Percentiles rank a stretch among this genome's conserved stretches.
phyloP scores from a whole-genome alignment of 78 protist species.

The Tieghemostelium lacteum region DNA sequence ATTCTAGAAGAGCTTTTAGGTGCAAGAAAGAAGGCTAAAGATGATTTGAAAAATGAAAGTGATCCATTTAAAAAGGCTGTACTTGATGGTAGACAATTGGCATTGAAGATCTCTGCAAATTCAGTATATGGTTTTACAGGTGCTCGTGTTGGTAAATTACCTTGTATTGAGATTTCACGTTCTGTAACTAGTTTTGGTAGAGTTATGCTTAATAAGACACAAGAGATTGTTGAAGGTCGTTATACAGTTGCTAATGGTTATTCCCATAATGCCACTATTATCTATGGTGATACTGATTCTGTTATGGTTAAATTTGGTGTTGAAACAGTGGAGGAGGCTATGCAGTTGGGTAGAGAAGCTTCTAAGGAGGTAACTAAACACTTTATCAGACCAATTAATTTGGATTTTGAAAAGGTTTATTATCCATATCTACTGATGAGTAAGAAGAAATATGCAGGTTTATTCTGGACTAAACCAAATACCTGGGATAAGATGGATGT shows the following conservation, averaged over 20 bases:
- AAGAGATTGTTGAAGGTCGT: conserved; percentile 87
- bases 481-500: conserved; percentile 97
- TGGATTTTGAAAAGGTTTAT: conserved; percentile 99
- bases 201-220: conserved; percentile 97
- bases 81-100: conserved; percentile 99
- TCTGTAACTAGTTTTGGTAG: conserved; percentile 99
- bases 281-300: conserved; percentile 99
- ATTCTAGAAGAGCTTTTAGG: conserved; percentile 96
- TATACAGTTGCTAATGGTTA: conserved; percentile 95
- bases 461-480: conserved; percentile 95
- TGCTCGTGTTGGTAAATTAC: conserved; percentile 98
- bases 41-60: conserved; percentile 90
- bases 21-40: conserved; percentile 98
- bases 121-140: conserved; percentile 99
- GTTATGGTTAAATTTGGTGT: conserved; percentile 99
- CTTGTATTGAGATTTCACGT: conserved; percentile 96
- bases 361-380: conserved; percentile 88
- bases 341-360: conserved; percentile 96
- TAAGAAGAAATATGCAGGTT: conserved; percentile 99
- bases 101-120: conserved; percentile 99
- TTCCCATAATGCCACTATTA: conserved; percentile 89
- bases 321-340: conserved; percentile 84
- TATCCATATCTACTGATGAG: conserved; percentile 98
- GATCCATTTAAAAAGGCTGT: conserved; percentile 95
- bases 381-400: conserved; percentile 97